phyloP scores from a whole-genome alignment of 129 eudicot species.

The Tagetes erecta region DNA sequence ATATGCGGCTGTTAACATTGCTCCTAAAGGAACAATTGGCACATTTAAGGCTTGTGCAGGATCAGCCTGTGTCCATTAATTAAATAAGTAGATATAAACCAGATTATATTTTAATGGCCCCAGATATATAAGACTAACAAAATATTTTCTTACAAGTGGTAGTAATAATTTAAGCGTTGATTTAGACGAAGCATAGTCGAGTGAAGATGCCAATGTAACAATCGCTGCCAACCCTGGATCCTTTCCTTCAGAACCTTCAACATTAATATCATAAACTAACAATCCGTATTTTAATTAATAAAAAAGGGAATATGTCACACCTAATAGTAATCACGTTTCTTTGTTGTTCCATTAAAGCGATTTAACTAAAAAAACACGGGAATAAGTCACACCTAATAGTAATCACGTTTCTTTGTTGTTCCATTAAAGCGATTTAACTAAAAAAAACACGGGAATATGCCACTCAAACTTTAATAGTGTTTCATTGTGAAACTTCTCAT shows the following conservation, averaged over 20 bases:
- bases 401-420: too few species aligned
- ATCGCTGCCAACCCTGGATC: conserved; percentile 74
- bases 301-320: too few species aligned
- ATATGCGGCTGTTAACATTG: conserved; percentile 71
- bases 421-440: too few species aligned
- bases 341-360: too few species aligned
- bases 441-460: too few species aligned
- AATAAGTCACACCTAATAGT: too few species aligned
- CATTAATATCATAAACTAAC: not conserved
- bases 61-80: conserved; percentile 59
- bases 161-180: conserved; percentile 78
- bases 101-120: not conserved
- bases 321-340: too few species aligned
- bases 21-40: conserved; percentile 97
- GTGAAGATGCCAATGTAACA: conserved; percentile 94
- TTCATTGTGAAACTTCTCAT: too few species aligned
- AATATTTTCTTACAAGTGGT: conserved; percentile 74
- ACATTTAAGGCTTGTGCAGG: conserved; percentile 91
- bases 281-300: too few species aligned
- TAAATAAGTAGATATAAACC: not conserved
- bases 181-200: conserved; percentile 79
- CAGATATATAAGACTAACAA: not conserved
- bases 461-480: too few species aligned
- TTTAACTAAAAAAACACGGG: too few species aligned
- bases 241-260: conserved; percentile 65